phyloP scores from a whole-genome alignment of 2,329 filamentous ascomycete species.

The Phyllosticta citriasiana region DNA sequence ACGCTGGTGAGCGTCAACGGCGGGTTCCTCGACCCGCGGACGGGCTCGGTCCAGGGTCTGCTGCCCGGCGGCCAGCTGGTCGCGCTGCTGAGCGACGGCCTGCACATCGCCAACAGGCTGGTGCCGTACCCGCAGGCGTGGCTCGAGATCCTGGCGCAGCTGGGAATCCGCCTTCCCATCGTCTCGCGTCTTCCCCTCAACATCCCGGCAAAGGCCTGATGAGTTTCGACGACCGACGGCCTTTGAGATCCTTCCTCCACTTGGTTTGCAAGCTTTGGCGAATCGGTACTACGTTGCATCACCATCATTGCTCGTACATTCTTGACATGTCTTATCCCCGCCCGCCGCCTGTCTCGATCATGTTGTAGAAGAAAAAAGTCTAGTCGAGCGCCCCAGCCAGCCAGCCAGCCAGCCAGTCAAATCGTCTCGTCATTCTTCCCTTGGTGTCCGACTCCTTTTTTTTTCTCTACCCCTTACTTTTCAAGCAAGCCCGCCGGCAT shows the following conservation, averaged over 20 bases:
- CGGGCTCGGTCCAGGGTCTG: constrained; percentile 4
- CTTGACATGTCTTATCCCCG: background rate
- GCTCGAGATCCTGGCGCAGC: background rate
- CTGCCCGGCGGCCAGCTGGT: constrained; percentile 6
- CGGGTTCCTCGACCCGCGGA: constrained; percentile 6
- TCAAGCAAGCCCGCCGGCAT: no score
- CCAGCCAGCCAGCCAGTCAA: no score
- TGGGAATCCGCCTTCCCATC: constrained; percentile 1
- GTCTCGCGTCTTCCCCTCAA: constrained; percentile 1
- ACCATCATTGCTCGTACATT: background rate
- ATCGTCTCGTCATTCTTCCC: no score
- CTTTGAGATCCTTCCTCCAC: background rate
- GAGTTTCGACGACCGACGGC: background rate
- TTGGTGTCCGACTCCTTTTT: background rate
- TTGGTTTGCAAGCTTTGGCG: background rate
- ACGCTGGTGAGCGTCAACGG: constrained; percentile 7
- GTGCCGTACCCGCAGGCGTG: constrained; percentile 7
- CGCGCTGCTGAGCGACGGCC: constrained; percentile 1
- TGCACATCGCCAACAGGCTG: constrained; percentile 8
- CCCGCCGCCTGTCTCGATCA: no score
- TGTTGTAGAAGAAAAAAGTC: background rate
- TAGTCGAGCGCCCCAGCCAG: background rate
- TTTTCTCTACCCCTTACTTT: background rate
- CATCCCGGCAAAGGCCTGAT: background rate
- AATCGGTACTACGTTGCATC: background rate